Base-by-base conservation (phyloP, 31 red algal genomes). In the Odonthalia washingtoniensis region DNA sequence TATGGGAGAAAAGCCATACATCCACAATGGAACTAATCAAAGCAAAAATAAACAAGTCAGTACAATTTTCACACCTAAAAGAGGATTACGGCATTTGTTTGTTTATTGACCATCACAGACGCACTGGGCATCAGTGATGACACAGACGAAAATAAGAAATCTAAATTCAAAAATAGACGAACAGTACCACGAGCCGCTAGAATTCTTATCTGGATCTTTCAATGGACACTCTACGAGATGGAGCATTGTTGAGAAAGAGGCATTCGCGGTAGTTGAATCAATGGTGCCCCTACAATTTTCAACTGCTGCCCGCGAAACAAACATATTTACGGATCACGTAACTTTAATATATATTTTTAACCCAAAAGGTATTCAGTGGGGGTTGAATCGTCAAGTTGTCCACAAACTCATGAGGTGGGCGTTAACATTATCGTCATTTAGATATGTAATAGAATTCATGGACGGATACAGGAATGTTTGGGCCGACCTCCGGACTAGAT, bases 171-270 rank as follows among this genome's bases (percentile, higher is more conserved):
- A 24, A 14, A 75, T 61, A 16, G 44, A 85, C 32, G 44, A 74
- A 2, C 66, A 85, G 70, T 9, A 39, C 1, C 85, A 79, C 60
- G 85, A 78, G 37, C 46, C 85, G 2, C 73, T 88, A 1, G 31
- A 33, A 6, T 78, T 88, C 42, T 31, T 78, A 3, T 88, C 74
- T 9, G 85, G 73, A 3, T 3, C 39, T 44, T 88, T 88, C 31
- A 40, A 49, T 5, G 70, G 82, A 63, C 31, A 39, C 1, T 36
- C 70, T 40, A 42, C 4, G 3, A 77, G 45, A 44, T 78, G 72
- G 60, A 77, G 70, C 32, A 64, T 74, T 9, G 37, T 57, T 17
- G 85, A 88, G 39, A 88, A 78, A 52, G 74, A 88, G 76, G 85
- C 70, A 1, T 88, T 69, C 41, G 85, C 74, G 28, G 65, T 88